Base-by-base conservation (phyloP, 1,284 basidiomycete species). In the Austropuccinia psidii region DNA sequence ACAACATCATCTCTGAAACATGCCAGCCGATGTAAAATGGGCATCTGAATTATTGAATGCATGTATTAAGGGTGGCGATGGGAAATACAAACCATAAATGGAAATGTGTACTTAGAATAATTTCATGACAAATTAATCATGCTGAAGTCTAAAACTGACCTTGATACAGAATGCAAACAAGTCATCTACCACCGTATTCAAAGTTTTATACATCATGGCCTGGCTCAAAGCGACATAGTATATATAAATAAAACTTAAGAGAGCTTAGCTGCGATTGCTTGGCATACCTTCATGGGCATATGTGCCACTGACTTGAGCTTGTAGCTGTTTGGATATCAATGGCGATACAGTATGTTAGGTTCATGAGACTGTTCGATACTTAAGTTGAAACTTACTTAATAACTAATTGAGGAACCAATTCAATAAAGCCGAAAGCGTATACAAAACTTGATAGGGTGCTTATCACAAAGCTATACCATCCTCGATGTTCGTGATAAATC, bases 391-490 rank as follows among this genome's bases (percentile, higher is more conserved):
- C 43, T 37, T 75, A 78, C 57, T 78, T 80, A 76, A 80, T 79
- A 74, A 93, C 91, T 69, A 96, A 82, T 81, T 95, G 92, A 50
- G 93, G 93, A 67, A 96, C 83, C 45, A 96, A 85, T 84, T 95
- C 92, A 49, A 88, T 89, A 89, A 90, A 80, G 76, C 95, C 95
- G 81, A 97, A 97, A 87, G 93, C 93, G 79, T 93, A 93, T 45
- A 94, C 90, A 81, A 91, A 94, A 43, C 89, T 90, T 35, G 90
- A 90, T 66, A 91, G 83, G 3, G 90, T 91, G 43, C 73, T 68
- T 74, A 98, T 92, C 75, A 91, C 84, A 82, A 96, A 98, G 77
- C 89, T 91, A 82, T 96, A 98, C 93, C 93, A 97, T 62, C 91
- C 90, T 77, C 87, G 85, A 81, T 98, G 95, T 0, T 88, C 88